Conservation (phyloP, 2,329 filamentous ascomycete species). For the Pseudocercospora eumusae region DNA sequence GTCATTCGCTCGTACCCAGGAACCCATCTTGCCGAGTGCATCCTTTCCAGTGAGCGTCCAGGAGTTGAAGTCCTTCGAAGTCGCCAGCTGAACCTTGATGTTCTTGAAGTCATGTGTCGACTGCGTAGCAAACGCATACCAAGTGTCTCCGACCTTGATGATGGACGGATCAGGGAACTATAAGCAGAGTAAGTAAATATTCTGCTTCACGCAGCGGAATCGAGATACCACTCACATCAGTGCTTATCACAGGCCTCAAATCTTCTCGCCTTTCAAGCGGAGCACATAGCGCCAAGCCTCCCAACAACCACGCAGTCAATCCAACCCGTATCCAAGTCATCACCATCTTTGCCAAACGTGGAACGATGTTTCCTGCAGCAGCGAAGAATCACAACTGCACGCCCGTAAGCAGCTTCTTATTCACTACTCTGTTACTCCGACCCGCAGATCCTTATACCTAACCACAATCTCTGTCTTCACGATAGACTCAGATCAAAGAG, state of each 20-base stretch:
- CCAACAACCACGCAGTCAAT: conserved; percentile 9
- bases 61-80: conserved; percentile 38
- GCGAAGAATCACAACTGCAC: background rate
- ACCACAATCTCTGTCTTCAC: background rate
- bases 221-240: conserved; percentile 15
- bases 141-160: conserved; percentile 37
- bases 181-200: background rate
- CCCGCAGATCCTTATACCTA: conserved; percentile 1
- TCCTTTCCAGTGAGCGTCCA: conserved; percentile 37
- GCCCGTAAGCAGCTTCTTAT: no score
- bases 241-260: conserved; percentile 24
- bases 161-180: conserved; percentile 44
- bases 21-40: conserved; percentile 35
- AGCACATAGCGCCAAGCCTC: conserved; percentile 11
- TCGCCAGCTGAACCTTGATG: conserved; percentile 41
- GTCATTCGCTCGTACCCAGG: conserved; percentile 33
- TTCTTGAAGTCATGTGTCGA: conserved; percentile 25
- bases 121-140: conserved; percentile 43
- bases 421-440: background rate
- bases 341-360: background rate
- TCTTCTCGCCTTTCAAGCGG: conserved; percentile 15
- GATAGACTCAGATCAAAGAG: background rate
- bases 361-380: background rate
- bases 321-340: conserved; percentile 4
- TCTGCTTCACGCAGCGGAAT: background rate